Conservation (phyloP, 169 alveolate genomes). For the Eimeria tenella region DNA sequence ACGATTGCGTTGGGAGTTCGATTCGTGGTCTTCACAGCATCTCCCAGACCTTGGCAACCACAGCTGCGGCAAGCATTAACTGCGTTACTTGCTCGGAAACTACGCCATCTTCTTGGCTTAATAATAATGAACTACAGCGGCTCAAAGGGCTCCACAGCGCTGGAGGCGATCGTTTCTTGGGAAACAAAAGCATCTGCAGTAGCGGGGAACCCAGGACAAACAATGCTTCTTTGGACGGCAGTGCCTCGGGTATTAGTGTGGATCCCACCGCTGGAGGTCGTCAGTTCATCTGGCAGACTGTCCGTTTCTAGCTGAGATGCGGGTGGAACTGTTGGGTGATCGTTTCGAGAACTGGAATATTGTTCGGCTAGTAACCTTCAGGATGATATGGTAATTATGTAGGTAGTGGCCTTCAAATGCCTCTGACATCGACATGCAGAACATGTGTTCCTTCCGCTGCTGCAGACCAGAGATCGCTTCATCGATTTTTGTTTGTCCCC, state of each 20-base stretch:
- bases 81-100: neutral
- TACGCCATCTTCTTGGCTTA: neutral
- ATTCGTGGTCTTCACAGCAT: neutral
- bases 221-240: neutral
- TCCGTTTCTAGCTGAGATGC: slow-evolving; percentile 9
- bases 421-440: neutral
- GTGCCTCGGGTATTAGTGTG: neutral
- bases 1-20: neutral
- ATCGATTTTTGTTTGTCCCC: slow-evolving; percentile 56
- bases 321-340: neutral
- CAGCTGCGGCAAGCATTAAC: neutral
- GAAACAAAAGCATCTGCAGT: slow-evolving; percentile 4
- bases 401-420: too few relatives aligned
- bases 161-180: neutral
- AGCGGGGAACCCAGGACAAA: neutral
- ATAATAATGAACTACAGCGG: neutral
- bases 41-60: neutral
- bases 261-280: neutral
- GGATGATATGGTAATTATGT: too few relatives aligned
- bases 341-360: too few relatives aligned
- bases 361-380: too few relatives aligned
- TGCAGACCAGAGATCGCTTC: slow-evolving; percentile 58
- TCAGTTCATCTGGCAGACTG: slow-evolving; percentile 66
- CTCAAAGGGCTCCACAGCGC: neutral
- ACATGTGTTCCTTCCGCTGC: neutral